Percentiles rank a stretch among this genome's conserved stretches.
Evolutionary conservation across 768 basidiomycete species (phyloP).

Genomic region (Boletus sp.): DNA sequence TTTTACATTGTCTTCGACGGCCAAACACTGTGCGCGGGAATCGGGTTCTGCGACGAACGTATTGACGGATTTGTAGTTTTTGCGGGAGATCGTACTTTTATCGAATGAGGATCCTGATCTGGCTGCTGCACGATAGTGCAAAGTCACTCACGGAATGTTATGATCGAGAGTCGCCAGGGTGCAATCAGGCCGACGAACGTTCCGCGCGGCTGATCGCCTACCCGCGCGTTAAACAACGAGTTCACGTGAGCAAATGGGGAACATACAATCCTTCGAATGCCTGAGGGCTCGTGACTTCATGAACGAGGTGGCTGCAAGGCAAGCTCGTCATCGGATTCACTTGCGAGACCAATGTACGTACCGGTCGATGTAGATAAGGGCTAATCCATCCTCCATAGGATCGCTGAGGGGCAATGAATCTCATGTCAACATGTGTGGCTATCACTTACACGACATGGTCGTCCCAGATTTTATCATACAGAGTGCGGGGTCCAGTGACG

Average conservation of each 20-base stretch:
- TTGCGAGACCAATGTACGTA: constrained; percentile 27
- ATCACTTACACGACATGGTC: constrained; percentile 85
- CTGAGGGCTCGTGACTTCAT: constrained; percentile 93
- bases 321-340: neutral
- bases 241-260: neutral
- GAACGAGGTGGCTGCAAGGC: constrained; percentile 55
- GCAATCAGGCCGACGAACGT: constrained; percentile 82
- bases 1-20: constrained; percentile 86
- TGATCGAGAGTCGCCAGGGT: constrained; percentile 89
- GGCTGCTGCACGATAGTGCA: neutral
- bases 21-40: constrained; percentile 78
- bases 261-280: constrained; percentile 84
- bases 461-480: constrained; percentile 98
- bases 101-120: neutral
- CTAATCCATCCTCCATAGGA: constrained; percentile 70
- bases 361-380: constrained; percentile 84
- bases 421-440: constrained; percentile 3
- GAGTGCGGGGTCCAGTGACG: constrained; percentile 69
- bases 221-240: constrained; percentile 10
- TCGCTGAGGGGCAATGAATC: constrained; percentile 44
- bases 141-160: constrained; percentile 70
- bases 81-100: constrained; percentile 66
- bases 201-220: constrained; percentile 71
- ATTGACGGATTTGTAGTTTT: constrained; percentile 67
- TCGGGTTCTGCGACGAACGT: constrained; percentile 83